Base-by-base conservation (phyloP, 2,329 filamentous ascomycete genomes). In the Aspergillus fumigatiaffinis region DNA sequence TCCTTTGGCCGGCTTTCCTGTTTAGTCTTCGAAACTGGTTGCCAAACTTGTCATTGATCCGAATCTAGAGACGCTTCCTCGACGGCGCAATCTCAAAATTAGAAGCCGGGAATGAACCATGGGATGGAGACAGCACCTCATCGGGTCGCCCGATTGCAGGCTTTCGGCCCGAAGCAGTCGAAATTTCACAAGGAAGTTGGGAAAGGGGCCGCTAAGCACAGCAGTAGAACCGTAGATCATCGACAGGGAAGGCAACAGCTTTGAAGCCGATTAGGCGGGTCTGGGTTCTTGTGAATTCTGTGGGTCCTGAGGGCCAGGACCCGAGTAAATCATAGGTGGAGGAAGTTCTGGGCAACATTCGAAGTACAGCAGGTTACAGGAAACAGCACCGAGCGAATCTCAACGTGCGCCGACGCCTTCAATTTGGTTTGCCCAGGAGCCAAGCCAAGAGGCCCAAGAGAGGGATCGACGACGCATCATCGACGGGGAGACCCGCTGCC, bases 401-500 rank as follows among this genome's bases (percentile, higher is more conserved):
- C 42, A 64, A 60, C 55, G 52, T 60, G 60, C 60, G 55, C 56
- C 49, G 52, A 47, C 44, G 52, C 48, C 47, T 55, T 41, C 56
- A 63, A 62, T 55, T 55, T 59, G 62, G 50, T 56, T 57, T 41
- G 60, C 52, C 53, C 58, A 58, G 25, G 28, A 25, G 50, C 53
- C 50, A n/a, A 47, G 68, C 66, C 67, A 71, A 71, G 67, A 58
- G 25, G 49, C 67, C 66, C 68, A 71, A 71, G 66, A 59, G 58
- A 44, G 49, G 59, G 69, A 71, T 71, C 69, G 65, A 69, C 68
- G 58, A 46, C 55, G 61, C 63, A 68, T 66, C 67, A 51, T 66
- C 60, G 58, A 60, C 60, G 53, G 59, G 52, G 53, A 63, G 66
- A 55, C 51, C 68, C 68, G 64, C 68, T 63, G 69, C 68, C 69